Evolutionary conservation across 2,329 filamentous ascomycete species (phyloP), one percentile per base, ranked within the genome.

Genomic region (Diaporthe amygdali): DNA sequence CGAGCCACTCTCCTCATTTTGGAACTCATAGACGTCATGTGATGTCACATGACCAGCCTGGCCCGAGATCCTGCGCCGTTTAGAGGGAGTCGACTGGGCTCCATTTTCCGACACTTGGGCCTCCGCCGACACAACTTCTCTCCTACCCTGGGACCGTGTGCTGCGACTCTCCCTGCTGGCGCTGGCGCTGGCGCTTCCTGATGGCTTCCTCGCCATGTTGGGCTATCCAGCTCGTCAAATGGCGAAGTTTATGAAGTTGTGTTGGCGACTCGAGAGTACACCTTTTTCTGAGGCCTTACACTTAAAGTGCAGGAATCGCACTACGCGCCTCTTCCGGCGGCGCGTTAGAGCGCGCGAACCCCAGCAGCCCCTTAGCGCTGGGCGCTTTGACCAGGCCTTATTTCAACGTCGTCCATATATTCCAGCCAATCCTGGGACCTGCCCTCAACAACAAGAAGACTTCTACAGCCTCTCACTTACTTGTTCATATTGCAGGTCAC

Each of bases 11-110:
- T 72, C 49, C n/a, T 71, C 71, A n/a, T n/a, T n/a, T n/a, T n/a
- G n/a, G 41, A 74, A 44, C 27, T 56, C 70, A 22, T 75, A 73
- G 32, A 68, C 44, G 12, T 73, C 69, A 6, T 54, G 34, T 15
- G 49, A 27, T 32, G 30, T 20, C 52, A 39, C 44, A 14, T 17
- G 25, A 20, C 12, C 47, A 22, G 20, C 54, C 17, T 34, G 22
- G 2, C 47, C 4, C 20, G 52, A 17, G 22, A 8, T 54, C 34
- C 32, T 61, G 17, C 56, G 51, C 6, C 71, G 51, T 39, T 73
- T 71, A 20, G 66, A 52, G 6, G 66, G 39, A 20, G 61, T 71
- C 15, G 56, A 27, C 34, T 22, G 51, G 10, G 27, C n/a, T 12
- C 41, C 37, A 12, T 32, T 5, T 10, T 61, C 49, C 30, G 47